Evolutionary conservation across 345 rosid species (phyloP), one percentile per base, ranked within the genome.

Genomic region (Lumnitzera racemosa): DNA sequence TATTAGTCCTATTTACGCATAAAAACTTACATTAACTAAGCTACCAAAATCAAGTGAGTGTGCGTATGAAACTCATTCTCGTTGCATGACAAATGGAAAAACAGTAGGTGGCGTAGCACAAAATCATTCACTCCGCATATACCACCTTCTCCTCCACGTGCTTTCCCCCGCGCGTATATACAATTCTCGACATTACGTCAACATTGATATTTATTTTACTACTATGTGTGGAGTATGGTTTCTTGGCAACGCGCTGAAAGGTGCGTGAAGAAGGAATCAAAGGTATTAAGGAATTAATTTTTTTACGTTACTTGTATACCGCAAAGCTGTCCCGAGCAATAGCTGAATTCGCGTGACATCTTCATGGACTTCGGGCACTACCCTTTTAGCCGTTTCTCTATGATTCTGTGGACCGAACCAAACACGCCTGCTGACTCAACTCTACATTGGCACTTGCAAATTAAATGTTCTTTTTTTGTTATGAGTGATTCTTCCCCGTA

Each of bases 11-110:
- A 36, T 5, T 36, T 36, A 36, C 43, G 43, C 43, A 36, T 20
- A 20, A 1, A 36, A 36, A 36, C 43, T 51, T 24, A 41, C 61
- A 43, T 15, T 17, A 0, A 12, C 43, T 20, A 3, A 17, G 16
- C 27, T 9, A 55, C 13, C 41, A 54, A 41, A 16, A 49, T 23
- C 55, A 63, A 58, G 70, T 23, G 73, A 60, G 75, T 58, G 70
- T 66, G 81, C 75, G 57, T 78, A 68, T 79, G 56, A 53, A 72
- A 82, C 56, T 82, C 78, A 72, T 71, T 63, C 67, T 70, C 61
- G 71, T 70, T 72, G 83, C 84, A 80, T 86, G 95, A 88, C 95
- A 80, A 84, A 79, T 89, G 90, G 78, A 74, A 67, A 48, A 51
- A 67, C 75, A 73, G 80, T 79, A 71, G 91, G 90, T 81, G 68